These are phyloP conservation scores for Eucalyptus tenuipes DNA, from an alignment of 345 rosid genomes.

Conservation along the genomic window DNA sequence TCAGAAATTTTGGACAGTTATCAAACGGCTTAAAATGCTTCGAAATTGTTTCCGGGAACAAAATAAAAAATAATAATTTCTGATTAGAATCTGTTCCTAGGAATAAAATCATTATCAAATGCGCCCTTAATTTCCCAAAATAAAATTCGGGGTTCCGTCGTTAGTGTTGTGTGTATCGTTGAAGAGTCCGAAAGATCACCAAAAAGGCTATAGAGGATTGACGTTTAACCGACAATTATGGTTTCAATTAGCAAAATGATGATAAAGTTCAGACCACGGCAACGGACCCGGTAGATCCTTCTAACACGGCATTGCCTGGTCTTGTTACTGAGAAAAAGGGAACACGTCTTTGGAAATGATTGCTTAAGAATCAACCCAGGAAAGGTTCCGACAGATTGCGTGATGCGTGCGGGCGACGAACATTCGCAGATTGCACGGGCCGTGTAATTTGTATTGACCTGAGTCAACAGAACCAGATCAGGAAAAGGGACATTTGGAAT, in stretches of 20 bases:
- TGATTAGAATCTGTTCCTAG: too few relatives aligned
- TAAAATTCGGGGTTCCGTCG: not conserved
- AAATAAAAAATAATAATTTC: too few relatives aligned
- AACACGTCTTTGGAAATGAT: not conserved
- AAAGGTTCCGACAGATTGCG: not conserved
- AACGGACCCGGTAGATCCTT: not conserved
- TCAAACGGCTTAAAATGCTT: too few relatives aligned
- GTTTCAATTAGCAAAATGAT: not conserved
- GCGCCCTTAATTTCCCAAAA: not conserved
- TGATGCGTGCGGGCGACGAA: not conserved
- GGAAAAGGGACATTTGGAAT: not conserved
- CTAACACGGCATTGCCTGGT: not conserved
- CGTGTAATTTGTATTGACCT: not conserved
- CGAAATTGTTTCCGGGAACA: too few relatives aligned
- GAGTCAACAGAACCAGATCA: not conserved
- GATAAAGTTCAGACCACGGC: not conserved
- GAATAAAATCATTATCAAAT: too few relatives aligned
- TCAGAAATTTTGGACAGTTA: too few relatives aligned
- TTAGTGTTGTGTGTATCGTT: not conserved
- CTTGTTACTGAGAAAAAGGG: not conserved
- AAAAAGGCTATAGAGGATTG: not conserved
- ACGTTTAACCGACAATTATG: not conserved
- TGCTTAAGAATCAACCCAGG: not conserved
- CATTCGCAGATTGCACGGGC: not conserved
- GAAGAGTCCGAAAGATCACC: not conserved